Evolutionary conservation across 2,329 filamentous ascomycete genomes (phyloP), one percentile per base, ranked within the genome.

Genomic region (Colletotrichum chlorophyti): DNA sequence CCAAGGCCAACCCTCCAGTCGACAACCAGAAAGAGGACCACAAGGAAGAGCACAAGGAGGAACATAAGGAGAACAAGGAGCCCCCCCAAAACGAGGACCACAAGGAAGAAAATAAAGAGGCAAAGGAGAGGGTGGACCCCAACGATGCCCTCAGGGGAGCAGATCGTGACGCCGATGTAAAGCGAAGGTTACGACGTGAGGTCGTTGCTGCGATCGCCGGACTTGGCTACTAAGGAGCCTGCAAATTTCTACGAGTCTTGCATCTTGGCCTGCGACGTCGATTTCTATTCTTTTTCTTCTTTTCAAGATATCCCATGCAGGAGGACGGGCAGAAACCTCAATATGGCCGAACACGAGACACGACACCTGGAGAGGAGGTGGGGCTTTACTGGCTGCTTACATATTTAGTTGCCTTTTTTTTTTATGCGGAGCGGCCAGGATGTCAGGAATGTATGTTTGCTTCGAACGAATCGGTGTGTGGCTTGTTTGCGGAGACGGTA

Each of bases 41-140:
- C 31, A 46, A 48, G 37, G 42, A 53, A 21, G 29, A 15, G 8
- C 26, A 7, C n/a, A 31, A 43, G 29, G 34, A 47, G 23, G 48
- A 48, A 19, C 19, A 35, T n/a, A 14, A 38, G 2, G 42, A 12
- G 5, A 10, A 24, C 9, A 35, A 53, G 26, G 37, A 37, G 15
- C 35, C 40, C 11, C 45, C 31, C 7, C n/a, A n/a, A n/a, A 32
- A 53, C 4, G 40, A 55, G 15, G 48, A 42, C 12, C 48, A 47
- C 15, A 47, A 53, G 17, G 32, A 53, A 19, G n/a, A 32, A 6
- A 51, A 51, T 10, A 51, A 60, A 27, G 41, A 55, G 19, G 40
- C 26, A 7, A 55, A 62, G 14, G 51, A 54, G 32, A 62, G 52
- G 50, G 51, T 60, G n/a, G 60, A 62, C 35, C 55, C 60, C 2